phyloP scores from a whole-genome alignment of 1,284 basidiomycete species.

The Malassezia brasiliensis region DNA sequence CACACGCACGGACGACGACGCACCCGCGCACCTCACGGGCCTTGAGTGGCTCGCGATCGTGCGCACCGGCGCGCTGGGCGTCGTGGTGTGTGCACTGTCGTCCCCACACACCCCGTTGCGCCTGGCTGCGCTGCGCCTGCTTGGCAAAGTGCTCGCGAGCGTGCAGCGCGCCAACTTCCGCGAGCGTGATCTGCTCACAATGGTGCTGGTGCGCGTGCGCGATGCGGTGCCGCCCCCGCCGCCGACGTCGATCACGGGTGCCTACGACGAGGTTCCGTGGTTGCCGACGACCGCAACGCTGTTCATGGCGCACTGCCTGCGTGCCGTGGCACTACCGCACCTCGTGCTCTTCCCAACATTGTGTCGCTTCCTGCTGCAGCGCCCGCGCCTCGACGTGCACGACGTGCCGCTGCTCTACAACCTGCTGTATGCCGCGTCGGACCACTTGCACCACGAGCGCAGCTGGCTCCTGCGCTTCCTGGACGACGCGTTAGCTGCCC shows the following conservation, averaged over 20 bases:
- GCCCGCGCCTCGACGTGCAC: constrained; percentile 61
- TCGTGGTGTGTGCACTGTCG: constrained; percentile 66
- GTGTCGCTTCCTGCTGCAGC: constrained; percentile 71
- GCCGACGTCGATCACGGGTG: constrained; percentile 28
- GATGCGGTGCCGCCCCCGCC: constrained; percentile 18
- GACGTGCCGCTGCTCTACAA: constrained; percentile 78
- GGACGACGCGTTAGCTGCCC: constrained; percentile 58
- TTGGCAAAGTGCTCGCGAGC: constrained; percentile 50
- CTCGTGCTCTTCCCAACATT: constrained; percentile 70
- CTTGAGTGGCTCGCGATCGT: constrained; percentile 75
- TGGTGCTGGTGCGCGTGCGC: constrained; percentile 62
- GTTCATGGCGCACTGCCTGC: constrained; percentile 67
- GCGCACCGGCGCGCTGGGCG: constrained; percentile 65
- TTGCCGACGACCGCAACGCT: constrained; percentile 68
- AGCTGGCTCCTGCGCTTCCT: constrained; percentile 78
- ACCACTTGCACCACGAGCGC: constrained; percentile 68
- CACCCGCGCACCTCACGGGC: constrained; percentile 52
- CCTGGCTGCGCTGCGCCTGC: constrained; percentile 50
- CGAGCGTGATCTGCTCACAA: constrained; percentile 66
- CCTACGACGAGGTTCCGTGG: constrained; percentile 41
- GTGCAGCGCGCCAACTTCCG: constrained; percentile 61
- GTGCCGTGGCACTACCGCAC: constrained; percentile 66
- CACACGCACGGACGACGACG: background rate
- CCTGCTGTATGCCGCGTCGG: constrained; percentile 65
- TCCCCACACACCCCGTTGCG: constrained; percentile 60